Conservation (phyloP, 2,329 filamentous ascomycete genomes). For the Monosporascus ibericus region DNA sequence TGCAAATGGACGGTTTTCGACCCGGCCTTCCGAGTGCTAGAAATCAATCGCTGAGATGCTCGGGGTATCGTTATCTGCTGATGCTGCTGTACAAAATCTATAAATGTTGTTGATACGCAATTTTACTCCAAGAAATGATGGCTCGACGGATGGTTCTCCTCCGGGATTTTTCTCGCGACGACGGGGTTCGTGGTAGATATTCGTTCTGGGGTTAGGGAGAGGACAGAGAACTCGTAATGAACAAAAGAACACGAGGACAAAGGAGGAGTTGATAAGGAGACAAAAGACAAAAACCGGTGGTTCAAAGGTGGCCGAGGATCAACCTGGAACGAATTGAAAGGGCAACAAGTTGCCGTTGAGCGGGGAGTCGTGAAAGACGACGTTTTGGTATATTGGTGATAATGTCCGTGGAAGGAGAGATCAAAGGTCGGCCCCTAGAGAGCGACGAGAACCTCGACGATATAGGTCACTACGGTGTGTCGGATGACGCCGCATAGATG, state of each 20-base stretch:
- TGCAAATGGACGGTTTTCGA: background rate
- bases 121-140: background rate
- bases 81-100: background rate
- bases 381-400: constrained; percentile 2
- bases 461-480: constrained; percentile 9
- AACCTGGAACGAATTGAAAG: constrained; percentile 48
- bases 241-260: constrained; percentile 15
- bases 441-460: constrained; percentile 17
- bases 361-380: constrained; percentile 11
- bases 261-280: constrained; percentile 7
- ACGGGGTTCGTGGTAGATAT: background rate
- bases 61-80: background rate
- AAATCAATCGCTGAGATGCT: background rate
- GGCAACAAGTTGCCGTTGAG: constrained; percentile 23
- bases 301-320: constrained; percentile 47
- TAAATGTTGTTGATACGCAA: background rate
- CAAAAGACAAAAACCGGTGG: constrained; percentile 15
- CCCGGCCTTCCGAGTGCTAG: background rate
- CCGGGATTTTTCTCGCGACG: background rate
- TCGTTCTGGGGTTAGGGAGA: background rate
- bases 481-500: constrained; percentile 16
- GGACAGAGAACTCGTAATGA: constrained; percentile 6
- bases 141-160: background rate
- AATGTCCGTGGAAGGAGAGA: background rate
- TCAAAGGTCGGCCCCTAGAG: constrained; percentile 7